Percentiles rank a stretch among this genome's conserved stretches.
Evolutionary conservation across 495 filamentous ascomycete genomes (phyloP).

Genomic region (Aspergillus hancockii): DNA sequence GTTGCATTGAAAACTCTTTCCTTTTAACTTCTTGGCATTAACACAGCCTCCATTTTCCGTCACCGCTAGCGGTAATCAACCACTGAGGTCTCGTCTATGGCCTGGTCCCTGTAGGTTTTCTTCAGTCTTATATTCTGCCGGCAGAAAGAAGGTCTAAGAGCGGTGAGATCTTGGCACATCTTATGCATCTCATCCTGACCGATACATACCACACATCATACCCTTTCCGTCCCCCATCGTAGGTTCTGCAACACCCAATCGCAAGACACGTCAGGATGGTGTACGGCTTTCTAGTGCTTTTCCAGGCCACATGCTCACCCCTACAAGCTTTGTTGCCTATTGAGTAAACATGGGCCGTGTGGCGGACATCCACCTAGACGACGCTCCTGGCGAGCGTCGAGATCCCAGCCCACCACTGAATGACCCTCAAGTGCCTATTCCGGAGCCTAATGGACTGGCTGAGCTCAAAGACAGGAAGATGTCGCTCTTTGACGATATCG

Average conservation of each 20-base stretch:
- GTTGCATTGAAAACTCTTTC: not conserved
- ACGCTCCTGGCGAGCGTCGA: not conserved
- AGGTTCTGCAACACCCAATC: not conserved
- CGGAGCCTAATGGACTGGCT: not conserved
- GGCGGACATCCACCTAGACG: conserved; percentile 2
- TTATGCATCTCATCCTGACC: not conserved
- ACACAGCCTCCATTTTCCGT: not conserved
- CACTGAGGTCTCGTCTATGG: not conserved
- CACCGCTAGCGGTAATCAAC: not conserved
- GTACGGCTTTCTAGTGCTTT: conserved; percentile 1
- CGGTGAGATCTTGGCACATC: not conserved
- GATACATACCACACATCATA: not conserved
- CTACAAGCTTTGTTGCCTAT: not conserved
- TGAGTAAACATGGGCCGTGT: conserved; percentile 3
- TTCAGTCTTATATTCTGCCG: not conserved
- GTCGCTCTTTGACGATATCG: not conserved
- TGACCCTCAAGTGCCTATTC: not conserved
- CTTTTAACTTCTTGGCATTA: not conserved
- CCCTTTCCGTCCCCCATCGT: not conserved
- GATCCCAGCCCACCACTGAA: not conserved
- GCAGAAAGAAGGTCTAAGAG: not conserved
- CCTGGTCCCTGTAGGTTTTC: not conserved
- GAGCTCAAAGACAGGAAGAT: conserved; percentile 3
- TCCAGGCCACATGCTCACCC: conserved; percentile 1
- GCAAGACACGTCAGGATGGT: conserved; percentile 10